Conservation (phyloP, 352 stramenopile species). For the Pythium folliculosum region DNA sequence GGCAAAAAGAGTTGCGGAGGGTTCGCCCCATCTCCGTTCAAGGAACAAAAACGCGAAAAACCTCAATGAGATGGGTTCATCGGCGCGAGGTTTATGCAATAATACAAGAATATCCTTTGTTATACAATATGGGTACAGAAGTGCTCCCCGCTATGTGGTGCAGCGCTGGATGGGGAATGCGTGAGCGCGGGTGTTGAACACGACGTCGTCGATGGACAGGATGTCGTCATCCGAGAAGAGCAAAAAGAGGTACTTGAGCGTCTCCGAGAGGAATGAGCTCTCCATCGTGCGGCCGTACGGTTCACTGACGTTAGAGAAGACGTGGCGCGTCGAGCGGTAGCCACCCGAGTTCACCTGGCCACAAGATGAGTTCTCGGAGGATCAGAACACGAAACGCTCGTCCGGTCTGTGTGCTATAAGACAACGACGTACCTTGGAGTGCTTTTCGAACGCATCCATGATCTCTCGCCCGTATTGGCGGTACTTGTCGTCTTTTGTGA, state of each 20-base stretch:
- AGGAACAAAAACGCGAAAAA: conserved; percentile 20
- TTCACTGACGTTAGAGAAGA: conserved; percentile 37
- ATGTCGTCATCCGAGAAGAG: conserved; percentile 80
- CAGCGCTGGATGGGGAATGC: conserved; percentile 48
- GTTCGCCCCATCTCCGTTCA: conserved; percentile 10
- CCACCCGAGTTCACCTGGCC: conserved; percentile 47
- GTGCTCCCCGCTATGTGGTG: neutral
- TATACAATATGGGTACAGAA: conserved; percentile 24
- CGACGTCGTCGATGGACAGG: conserved; percentile 66
- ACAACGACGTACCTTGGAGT: conserved; percentile 49
- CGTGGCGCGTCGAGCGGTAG: conserved; percentile 66
- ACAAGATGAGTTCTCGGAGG: conserved; percentile 7
- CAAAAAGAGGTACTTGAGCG: conserved; percentile 92
- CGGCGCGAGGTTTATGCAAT: conserved; percentile 2
- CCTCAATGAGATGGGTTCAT: conserved; percentile 12
- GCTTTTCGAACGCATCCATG: conserved; percentile 72
- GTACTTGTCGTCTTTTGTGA: conserved; percentile 84
- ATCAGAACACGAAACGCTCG: conserved; percentile 4
- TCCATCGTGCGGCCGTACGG: conserved; percentile 63
- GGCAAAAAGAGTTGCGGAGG: neutral
- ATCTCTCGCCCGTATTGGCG: conserved; percentile 76
- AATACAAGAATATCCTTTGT: conserved; percentile 6
- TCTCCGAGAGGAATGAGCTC: conserved; percentile 92
- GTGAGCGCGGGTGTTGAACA: conserved; percentile 89
- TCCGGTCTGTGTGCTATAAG: too few species aligned